These are phyloP conservation scores for Cardiospermum halicacabum DNA, from an alignment of 345 rosid species.

Conservation along the genomic window DNA sequence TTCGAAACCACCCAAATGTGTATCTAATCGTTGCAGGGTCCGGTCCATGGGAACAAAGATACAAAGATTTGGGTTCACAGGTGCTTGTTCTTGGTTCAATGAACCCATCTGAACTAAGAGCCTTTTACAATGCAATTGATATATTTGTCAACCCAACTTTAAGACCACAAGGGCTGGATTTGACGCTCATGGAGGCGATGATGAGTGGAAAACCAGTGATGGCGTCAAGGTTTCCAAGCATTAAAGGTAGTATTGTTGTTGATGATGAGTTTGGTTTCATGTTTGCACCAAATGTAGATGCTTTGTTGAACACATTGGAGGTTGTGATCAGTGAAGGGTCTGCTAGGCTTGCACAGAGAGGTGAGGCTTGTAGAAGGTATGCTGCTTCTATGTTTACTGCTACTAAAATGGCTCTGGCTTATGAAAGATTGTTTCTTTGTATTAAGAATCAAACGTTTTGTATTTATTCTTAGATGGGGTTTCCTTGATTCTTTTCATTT, in stretches of 20 bases:
- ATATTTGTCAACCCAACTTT: constrained; percentile 82
- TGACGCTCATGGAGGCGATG: constrained; percentile 93
- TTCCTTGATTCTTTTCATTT: neutral
- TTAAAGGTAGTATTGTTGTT: constrained; percentile 77
- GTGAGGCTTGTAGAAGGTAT: constrained; percentile 56
- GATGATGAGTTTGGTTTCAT: constrained; percentile 79
- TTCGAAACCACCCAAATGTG: constrained; percentile 33
- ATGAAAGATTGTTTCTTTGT: constrained; percentile 84
- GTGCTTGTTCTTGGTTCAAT: constrained; percentile 70
- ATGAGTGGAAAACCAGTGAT: constrained; percentile 83
- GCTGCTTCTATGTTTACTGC: constrained; percentile 84
- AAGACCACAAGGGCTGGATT: constrained; percentile 91
- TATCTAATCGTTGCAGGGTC: constrained; percentile 73
- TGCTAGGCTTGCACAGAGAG: constrained; percentile 60
- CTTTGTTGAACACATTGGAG: constrained; percentile 53
- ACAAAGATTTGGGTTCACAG: constrained; percentile 54
- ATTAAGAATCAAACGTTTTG: constrained; percentile 71
- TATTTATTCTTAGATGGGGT: constrained; percentile 30
- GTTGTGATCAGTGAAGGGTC: constrained; percentile 58
- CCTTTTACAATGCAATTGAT: constrained; percentile 74
- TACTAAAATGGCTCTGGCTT: constrained; percentile 83
- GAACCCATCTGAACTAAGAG: constrained; percentile 48
- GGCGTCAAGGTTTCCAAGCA: constrained; percentile 88
- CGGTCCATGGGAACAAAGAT: constrained; percentile 86
- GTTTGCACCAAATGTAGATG: constrained; percentile 87